These are phyloP conservation scores for Tremella mesenterica DNA, from an alignment of 768 basidiomycete species.

Conservation along the genomic window DNA sequence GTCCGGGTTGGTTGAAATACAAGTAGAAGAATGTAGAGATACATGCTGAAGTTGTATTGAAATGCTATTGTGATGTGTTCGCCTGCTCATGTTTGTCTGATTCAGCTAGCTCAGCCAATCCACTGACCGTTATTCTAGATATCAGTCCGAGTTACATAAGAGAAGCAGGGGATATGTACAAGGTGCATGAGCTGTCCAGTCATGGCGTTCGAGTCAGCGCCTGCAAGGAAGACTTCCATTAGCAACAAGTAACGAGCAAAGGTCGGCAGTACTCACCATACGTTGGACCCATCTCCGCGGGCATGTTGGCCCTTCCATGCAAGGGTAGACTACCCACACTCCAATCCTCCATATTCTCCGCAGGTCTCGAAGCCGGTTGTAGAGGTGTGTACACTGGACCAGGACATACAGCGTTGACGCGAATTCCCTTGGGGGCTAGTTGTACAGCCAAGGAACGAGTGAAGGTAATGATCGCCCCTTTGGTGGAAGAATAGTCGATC, in stretches of 20 bases:
- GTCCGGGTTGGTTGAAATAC: no score
- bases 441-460: conserved; percentile 54
- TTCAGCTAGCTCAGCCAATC: conserved; percentile 26
- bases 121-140: conserved; percentile 41
- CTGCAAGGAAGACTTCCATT: conserved; percentile 24
- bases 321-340: conserved; percentile 50
- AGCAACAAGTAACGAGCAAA: background rate
- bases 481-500: conserved; percentile 55
- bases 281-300: conserved; percentile 52
- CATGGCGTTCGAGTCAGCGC: conserved; percentile 39
- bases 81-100: no score
- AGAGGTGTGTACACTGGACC: conserved; percentile 56
- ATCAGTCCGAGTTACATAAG: background rate
- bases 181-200: conserved; percentile 39
- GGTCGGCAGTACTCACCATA: conserved; percentile 42
- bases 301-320: conserved; percentile 51
- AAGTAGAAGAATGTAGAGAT: no score
- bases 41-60: no score
- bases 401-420: conserved; percentile 50
- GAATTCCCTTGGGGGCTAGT: conserved; percentile 53
- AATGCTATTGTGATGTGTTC: no score
- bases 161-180: conserved; percentile 18
- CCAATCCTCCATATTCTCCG: conserved; percentile 55
- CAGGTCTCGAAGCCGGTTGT: conserved; percentile 53
- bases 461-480: conserved; percentile 56